Conservation (phyloP, 83 land plant species). For the Picea abies region DNA sequence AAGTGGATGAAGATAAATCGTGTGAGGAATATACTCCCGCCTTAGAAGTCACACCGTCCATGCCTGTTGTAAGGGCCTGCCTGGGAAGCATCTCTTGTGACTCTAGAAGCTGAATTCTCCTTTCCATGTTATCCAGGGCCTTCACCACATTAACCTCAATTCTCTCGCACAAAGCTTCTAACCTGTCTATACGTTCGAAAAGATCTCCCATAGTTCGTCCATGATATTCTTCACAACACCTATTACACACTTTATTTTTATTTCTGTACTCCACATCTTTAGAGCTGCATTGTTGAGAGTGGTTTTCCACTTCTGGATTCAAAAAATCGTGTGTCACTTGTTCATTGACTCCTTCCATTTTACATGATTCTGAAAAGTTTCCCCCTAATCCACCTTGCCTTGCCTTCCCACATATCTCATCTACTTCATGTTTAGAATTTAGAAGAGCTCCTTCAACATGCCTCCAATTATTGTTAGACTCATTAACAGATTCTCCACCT, state of each 20-base stretch:
- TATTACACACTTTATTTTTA: not conserved
- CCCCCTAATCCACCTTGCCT: not conserved
- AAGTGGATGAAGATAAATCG: not conserved
- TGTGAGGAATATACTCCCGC: not conserved
- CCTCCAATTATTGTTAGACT: not conserved
- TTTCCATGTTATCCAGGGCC: slow-evolving; percentile 49
- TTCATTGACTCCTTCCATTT: not conserved
- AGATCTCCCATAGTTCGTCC: slow-evolving; percentile 34
- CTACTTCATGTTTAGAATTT: slow-evolving; percentile 2
- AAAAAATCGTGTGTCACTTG: not conserved
- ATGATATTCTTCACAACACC: slow-evolving; percentile 10
- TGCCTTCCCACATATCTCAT: not conserved
- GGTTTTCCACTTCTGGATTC: not conserved
- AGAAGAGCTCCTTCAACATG: not conserved
- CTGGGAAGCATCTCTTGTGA: slow-evolving; percentile 11
- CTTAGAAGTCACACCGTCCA: not conserved
- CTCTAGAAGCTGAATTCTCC: slow-evolving; percentile 58
- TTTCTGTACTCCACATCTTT: not conserved
- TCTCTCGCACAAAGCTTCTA: slow-evolving; percentile 45
- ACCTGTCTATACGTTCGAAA: slow-evolving; percentile 36
- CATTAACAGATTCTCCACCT: not conserved
- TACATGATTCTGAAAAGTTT: not conserved
- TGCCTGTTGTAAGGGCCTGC: not conserved
- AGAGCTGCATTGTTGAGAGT: not conserved
- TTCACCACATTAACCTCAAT: slow-evolving; percentile 62